Evolutionary conservation across 805 yeast species (phyloP).

Genomic region (Saturnispora zaruensis): DNA sequence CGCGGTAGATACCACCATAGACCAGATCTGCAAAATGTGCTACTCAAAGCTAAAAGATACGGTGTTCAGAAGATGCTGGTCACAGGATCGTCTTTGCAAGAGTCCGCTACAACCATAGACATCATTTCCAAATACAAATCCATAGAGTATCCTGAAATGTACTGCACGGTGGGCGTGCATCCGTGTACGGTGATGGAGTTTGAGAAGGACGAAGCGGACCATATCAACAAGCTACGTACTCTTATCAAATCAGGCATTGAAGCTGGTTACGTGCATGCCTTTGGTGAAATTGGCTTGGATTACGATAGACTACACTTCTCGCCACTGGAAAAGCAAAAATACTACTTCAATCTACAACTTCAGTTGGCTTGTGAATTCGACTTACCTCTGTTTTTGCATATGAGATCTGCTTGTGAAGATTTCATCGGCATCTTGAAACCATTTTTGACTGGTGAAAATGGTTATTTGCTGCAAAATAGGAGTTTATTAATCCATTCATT

Average conservation of each 20-base stretch:
- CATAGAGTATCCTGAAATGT: conserved; percentile 28
- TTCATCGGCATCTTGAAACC: conserved; percentile 59
- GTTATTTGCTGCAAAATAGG: conserved; percentile 28
- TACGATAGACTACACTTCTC: conserved; percentile 83
- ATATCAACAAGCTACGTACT: conserved; percentile 40
- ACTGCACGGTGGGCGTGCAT: conserved; percentile 87
- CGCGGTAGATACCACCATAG: conserved; percentile 58
- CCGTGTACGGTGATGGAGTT: conserved; percentile 77
- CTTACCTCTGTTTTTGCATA: conserved; percentile 81
- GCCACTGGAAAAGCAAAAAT: conserved; percentile 53
- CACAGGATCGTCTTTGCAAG: conserved; percentile 73
- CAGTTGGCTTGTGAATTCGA: conserved; percentile 49
- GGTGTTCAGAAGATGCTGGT: conserved; percentile 65
- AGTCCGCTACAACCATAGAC: conserved; percentile 53
- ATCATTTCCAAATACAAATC: conserved; percentile 32
- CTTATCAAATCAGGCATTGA: conserved; percentile 41
- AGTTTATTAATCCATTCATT: conserved; percentile 93
- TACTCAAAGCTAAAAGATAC: conserved; percentile 55
- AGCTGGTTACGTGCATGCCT: conserved; percentile 57
- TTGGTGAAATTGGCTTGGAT: conserved; percentile 95
- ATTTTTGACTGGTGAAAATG: conserved; percentile 35
- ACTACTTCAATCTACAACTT: conserved; percentile 66
- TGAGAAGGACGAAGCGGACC: conserved; percentile 24
- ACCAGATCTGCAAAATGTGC: conserved; percentile 54
- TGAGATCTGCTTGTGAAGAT: conserved; percentile 80